Evolutionary conservation across 257 asterid genomes (phyloP).

Genomic region (Avicennia marina): DNA sequence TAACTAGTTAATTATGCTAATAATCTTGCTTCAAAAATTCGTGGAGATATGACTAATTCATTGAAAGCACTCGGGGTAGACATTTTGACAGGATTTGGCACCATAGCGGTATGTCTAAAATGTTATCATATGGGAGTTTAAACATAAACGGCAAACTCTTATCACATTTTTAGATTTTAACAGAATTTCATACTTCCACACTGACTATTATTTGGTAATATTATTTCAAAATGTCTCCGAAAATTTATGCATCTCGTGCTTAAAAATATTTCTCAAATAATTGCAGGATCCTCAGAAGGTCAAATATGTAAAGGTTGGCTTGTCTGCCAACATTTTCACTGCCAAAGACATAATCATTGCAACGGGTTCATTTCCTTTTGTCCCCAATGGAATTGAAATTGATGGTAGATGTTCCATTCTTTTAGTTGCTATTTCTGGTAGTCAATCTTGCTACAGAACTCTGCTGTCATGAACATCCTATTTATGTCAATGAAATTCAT

Average conservation of each 20-base stretch:
- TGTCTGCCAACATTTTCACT: constrained; percentile 28
- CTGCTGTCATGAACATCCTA: too few relatives aligned
- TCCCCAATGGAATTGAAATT: constrained; percentile 48
- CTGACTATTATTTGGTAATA: neutral
- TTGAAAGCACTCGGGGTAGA: constrained; percentile 41
- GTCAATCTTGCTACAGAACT: neutral
- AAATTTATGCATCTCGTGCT: neutral
- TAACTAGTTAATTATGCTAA: constrained; percentile 29
- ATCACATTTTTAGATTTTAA: neutral
- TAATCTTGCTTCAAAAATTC: constrained; percentile 38
- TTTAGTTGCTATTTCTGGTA: neutral
- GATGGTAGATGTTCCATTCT: constrained; percentile 27
- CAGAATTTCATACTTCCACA: neutral
- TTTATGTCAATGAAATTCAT: constrained; percentile 7
- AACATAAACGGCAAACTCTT: constrained; percentile 2
- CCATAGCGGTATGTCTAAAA: constrained; percentile 21
- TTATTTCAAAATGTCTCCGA: neutral
- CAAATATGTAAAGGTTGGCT: constrained; percentile 36
- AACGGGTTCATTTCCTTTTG: constrained; percentile 54
- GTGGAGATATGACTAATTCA: constrained; percentile 37
- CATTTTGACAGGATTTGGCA: constrained; percentile 36
- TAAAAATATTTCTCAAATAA: neutral
- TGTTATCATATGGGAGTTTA: neutral
- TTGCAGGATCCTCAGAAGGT: constrained; percentile 43
- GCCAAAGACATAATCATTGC: constrained; percentile 44